These are phyloP conservation scores for Chenopodium suecicum DNA, from an alignment of 148 eudicot genomes.

Conservation along the genomic window DNA sequence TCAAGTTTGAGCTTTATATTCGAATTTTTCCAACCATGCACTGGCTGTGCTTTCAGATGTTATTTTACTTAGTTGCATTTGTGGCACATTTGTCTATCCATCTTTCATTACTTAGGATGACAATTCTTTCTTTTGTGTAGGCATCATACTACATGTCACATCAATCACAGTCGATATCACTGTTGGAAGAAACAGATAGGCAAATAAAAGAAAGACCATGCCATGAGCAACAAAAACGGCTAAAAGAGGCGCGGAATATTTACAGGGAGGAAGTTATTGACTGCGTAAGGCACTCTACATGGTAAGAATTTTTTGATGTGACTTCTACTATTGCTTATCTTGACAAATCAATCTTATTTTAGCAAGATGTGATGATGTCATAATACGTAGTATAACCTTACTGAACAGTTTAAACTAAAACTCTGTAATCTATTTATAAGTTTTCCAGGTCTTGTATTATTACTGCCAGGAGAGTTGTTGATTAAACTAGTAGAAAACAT, in stretches of 20 bases:
- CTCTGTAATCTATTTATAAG: neutral
- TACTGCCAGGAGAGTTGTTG: neutral
- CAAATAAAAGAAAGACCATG: slow-evolving; percentile 69
- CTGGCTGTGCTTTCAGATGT: neutral
- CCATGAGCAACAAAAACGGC: slow-evolving; percentile 75
- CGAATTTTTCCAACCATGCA: neutral
- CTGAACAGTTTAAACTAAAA: neutral
- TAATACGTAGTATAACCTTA: neutral
- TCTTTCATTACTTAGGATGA: neutral
- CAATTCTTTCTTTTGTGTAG: slow-evolving; percentile 38
- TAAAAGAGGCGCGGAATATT: slow-evolving; percentile 81
- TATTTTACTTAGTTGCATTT: neutral
- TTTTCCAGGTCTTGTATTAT: neutral
- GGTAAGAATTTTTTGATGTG: slow-evolving; percentile 46
- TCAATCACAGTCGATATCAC: slow-evolving; percentile 79
- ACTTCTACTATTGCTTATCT: neutral
- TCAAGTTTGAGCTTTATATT: neutral
- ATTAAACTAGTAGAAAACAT: neutral
- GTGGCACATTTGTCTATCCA: neutral
- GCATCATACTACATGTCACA: slow-evolving; percentile 85
- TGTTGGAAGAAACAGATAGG: slow-evolving; percentile 87
- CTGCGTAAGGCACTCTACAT: slow-evolving; percentile 72
- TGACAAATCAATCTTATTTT: neutral
- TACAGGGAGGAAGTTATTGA: slow-evolving; percentile 90
- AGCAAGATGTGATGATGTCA: neutral